Evolutionary conservation across 306 rosid species (phyloP).

Genomic region (Prosopis cineraria): DNA sequence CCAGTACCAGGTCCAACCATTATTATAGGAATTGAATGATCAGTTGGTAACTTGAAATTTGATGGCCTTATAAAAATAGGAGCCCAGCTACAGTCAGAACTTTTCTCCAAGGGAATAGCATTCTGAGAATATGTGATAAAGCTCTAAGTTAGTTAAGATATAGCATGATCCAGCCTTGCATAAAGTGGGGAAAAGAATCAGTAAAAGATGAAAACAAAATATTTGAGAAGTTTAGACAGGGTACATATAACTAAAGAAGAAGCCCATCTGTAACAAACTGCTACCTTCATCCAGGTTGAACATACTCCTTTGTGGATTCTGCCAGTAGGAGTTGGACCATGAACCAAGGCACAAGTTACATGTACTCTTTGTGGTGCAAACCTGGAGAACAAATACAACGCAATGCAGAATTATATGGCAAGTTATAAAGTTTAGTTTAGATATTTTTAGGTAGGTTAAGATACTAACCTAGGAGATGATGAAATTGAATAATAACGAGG

Average conservation of each 20-base stretch:
- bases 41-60: conserved; percentile 86
- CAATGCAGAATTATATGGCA: conserved; percentile 37
- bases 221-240: conserved; percentile 11
- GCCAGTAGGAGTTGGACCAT: conserved; percentile 91
- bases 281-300: conserved; percentile 99
- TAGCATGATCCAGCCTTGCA: conserved; percentile 27
- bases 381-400: conserved; percentile 44
- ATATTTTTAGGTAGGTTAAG: conserved; percentile 31
- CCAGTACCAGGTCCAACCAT: conserved; percentile 99
- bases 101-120: conserved; percentile 73
- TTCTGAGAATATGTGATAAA: conserved; percentile 53
- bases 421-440: conserved; percentile 13
- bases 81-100: conserved; percentile 80
- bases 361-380: conserved; percentile 72
- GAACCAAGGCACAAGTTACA: conserved; percentile 94
- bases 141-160: conserved; percentile 39
- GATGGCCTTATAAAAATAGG: conserved; percentile 92
- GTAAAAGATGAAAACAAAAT: conserved; percentile 9
- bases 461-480: conserved; percentile 86
- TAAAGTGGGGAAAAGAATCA: conserved; percentile 10
- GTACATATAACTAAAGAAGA: conserved; percentile 12
- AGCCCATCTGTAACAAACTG: conserved; percentile 20
- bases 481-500: conserved; percentile 84
- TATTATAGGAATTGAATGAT: conserved; percentile 71
- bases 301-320: conserved; percentile 97